Evolutionary conservation across 1,284 basidiomycete genomes (phyloP), one percentile per base, ranked within the genome.

Genomic region (Cutaneotrichosporon sp.): DNA sequence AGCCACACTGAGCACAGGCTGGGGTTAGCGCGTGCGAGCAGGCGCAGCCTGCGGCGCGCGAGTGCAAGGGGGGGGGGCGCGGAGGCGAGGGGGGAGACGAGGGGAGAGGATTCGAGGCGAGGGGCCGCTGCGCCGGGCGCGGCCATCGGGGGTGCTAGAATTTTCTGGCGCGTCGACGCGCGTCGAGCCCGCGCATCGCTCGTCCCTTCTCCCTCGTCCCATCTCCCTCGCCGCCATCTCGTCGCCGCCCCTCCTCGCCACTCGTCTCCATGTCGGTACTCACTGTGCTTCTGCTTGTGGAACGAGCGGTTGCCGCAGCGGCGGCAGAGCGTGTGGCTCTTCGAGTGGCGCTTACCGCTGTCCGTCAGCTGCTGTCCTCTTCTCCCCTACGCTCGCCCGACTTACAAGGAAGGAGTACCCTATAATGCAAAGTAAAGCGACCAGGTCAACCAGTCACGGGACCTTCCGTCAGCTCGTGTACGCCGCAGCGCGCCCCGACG

Each of bases 221-320:
- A n/a, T n/a, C 20, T 4, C 27, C 9, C 29, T 5, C 29, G 29
- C 29, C 29, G 29, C 22, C 14, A 10, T 9, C 29, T 13, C 29
- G n/a, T 34, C 24, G 20, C 24, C 34, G 9, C 10, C 27, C 46
- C 24, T 18, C 8, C 18, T 50, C 25, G 27, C 36, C 43, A 20
- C 22, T 22, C n/a, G 20, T 52, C 49, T 38, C 20, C 18, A 9
- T 34, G 9, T n/a, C n/a, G 18, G 2, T 24, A 84, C 89, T 73
- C 67, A 94, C 92, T 89, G 86, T 97, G 93, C 86, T 97, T 90
- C 84, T 97, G 95, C 82, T 87, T 89, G 87, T 97, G 95, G 87
- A 97, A 94, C 46, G 92, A 86, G 68, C 93, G 88, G 81, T 87
- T 86, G 73, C 92, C 92, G 84, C 94, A 97, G 78, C 94, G 90